Base-by-base conservation (phyloP, 2,329 filamentous ascomycete genomes). In the Grosmannia huntii region DNA sequence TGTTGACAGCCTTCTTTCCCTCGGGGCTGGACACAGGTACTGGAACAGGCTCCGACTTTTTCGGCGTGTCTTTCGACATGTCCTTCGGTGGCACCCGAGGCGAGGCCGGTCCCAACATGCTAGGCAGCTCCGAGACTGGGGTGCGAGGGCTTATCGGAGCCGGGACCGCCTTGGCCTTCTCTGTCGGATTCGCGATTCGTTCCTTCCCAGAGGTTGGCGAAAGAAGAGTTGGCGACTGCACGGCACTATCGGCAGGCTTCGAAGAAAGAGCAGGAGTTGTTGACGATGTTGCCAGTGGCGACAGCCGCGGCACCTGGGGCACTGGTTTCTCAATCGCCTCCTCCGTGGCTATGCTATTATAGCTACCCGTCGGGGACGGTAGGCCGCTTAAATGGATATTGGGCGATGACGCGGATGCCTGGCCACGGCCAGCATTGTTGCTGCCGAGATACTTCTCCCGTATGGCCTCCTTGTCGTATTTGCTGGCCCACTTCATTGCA, bases 401-500 rank as follows among this genome's bases (percentile, higher is more conserved):
- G 0, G 62, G 60, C 21, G 60, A 44, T 5, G 62, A 62, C 41
- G 44, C 28, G 1, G 61, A 56, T 14, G 57, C 57, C 38, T 49
- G 57, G 36, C 89, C 89, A 60, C 82, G 87, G 25, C 91, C 90
- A 49, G 87, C 84, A 63, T 78, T 82, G 53, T 74, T 75, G 67
- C 95, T 85, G 52, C 83, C 82, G 56, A 97, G 77, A 70, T 97
- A 97, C n/a, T 89, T 84, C 62, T 89, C 84, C 57, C 90, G 85
- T 62, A 95, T 86, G 9, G 86, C 78, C 66, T 94, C 85, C 72
- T 94, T 95, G 72, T 97, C 94, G 68, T 96, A 97, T 66, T 90
- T 90, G 70, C 80, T 92, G 36, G 92, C 90, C 94, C 94, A 99
- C 71, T 96, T 95, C 85, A 99, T 86, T 1, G 94, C 94, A 27